Conservation (phyloP, 805 yeast genomes). For the Novakomyces olei region DNA sequence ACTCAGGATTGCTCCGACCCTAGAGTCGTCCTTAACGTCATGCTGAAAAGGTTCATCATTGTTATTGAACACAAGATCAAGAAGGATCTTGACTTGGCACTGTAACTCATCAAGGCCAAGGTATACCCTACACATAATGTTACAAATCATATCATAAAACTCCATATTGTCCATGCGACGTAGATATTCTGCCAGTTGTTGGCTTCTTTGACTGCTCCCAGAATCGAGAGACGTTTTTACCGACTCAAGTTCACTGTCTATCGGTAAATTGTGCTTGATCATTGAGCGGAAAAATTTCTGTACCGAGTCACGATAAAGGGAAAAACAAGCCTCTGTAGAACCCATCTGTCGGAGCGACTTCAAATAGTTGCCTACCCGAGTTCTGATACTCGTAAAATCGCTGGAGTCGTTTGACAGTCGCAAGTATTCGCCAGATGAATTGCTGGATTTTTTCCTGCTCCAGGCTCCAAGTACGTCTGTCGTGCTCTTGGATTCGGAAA, state of each 20-base stretch:
- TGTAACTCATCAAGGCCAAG: constrained; percentile 56
- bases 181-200: constrained; percentile 29
- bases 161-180: constrained; percentile 50
- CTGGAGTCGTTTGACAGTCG: background rate
- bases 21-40: constrained; percentile 13
- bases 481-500: too few species aligned
- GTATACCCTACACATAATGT: constrained; percentile 38
- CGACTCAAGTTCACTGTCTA: constrained; percentile 17
- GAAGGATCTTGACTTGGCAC: constrained; percentile 52
- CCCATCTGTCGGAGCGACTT: too few species aligned
- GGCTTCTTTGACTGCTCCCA: too few species aligned
- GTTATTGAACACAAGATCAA: constrained; percentile 42
- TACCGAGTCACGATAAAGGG: constrained; percentile 43
- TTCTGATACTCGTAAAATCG: too few species aligned
- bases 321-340: constrained; percentile 30
- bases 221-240: too few species aligned
- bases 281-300: constrained; percentile 49
- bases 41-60: constrained; percentile 15
- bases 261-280: constrained; percentile 43
- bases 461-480: too few species aligned
- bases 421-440: background rate
- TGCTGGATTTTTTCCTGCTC: background rate
- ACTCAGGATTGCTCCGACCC: constrained; percentile 20
- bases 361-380: too few species aligned
- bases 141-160: constrained; percentile 46